Evolutionary conservation across 78 protist species (phyloP), one percentile per base, ranked within the genome.

Genomic region (Dictyostelium citrinum): DNA sequence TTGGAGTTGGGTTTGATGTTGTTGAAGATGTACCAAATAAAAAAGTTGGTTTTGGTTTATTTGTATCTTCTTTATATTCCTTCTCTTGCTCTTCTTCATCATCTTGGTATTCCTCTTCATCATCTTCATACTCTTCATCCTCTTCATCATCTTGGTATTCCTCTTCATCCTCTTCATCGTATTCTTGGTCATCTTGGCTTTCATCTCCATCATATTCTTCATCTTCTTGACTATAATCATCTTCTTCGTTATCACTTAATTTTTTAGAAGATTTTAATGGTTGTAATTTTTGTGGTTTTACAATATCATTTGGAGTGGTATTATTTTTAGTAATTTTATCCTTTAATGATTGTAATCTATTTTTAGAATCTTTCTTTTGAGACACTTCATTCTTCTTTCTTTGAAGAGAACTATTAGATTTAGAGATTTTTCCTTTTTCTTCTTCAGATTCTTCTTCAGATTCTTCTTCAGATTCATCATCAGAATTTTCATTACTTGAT

Each of bases 1-100:
- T 5, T 33, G 55, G 37, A 17, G 79, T 35, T 72, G 79, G 14
- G 7, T 20, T 35, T 37, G 79, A 37, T 12, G 51, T 12, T 16
- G 41, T 72, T 75, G 81, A 33, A 14, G 77, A 70, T 33, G 39
- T 31, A 24, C 81, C 81, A 75, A 75, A 75, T 43, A 43, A 75
- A 41, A 75, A 75, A 3, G 33, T 41, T 75, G 24, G 49, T 41
- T 75, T 75, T 75, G 58, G 81, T 75, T 75, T 75, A 41, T 75
- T 43, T 75, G 33, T 27, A 10, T 75, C 81, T 24, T 75, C 81
- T 24, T 75, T 41, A n/a, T 75, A 17, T 2, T 75, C 81, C 7
- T 39, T 22, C 1, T 75, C 55, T 20, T 75, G 37, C 9, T 75
- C 60, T 0, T 75, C 58, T 10, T 75, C 5, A 3, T 74, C 49